These are phyloP conservation scores for Penicillium mononematosum DNA, from an alignment of 495 filamentous ascomycete genomes.

Conservation along the genomic window DNA sequence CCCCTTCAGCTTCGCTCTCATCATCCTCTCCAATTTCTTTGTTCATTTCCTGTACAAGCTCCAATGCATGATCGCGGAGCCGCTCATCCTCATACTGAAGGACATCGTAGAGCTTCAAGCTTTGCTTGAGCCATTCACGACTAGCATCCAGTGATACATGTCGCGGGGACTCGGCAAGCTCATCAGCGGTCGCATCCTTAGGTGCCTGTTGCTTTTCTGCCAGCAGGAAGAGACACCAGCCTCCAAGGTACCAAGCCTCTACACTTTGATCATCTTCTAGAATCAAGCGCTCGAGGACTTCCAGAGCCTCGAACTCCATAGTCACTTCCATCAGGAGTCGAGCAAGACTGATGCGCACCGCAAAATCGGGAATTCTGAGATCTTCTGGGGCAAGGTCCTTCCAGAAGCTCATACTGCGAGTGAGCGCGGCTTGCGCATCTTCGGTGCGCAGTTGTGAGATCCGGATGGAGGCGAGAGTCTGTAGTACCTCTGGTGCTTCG, in stretches of 20 bases:
- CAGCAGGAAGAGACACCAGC: conserved; percentile 80
- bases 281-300: conserved; percentile 79
- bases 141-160: conserved; percentile 46
- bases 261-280: conserved; percentile 88
- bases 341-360: conserved; percentile 77
- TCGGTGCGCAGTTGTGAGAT: conserved; percentile 78
- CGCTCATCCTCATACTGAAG: conserved; percentile 55
- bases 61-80: conserved; percentile 51
- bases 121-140: conserved; percentile 54
- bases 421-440: conserved; percentile 77
- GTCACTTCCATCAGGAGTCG: conserved; percentile 85
- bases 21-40: conserved; percentile 56
- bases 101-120: conserved; percentile 46
- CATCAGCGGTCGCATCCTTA: conserved; percentile 30
- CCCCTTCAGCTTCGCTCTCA: conserved; percentile 47
- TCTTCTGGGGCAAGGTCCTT: conserved; percentile 66
- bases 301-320: conserved; percentile 79
- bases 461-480: conserved; percentile 88
- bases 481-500: conserved; percentile 75
- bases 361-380: conserved; percentile 70
- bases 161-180: conserved; percentile 33
- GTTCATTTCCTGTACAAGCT: conserved; percentile 58
- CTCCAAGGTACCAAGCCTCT: conserved; percentile 95
- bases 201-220: conserved; percentile 63
- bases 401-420: conserved; percentile 75